Evolutionary conservation across 192 early-diverging fungal genomes (phyloP).

Genomic region (Coemansia sp.): DNA sequence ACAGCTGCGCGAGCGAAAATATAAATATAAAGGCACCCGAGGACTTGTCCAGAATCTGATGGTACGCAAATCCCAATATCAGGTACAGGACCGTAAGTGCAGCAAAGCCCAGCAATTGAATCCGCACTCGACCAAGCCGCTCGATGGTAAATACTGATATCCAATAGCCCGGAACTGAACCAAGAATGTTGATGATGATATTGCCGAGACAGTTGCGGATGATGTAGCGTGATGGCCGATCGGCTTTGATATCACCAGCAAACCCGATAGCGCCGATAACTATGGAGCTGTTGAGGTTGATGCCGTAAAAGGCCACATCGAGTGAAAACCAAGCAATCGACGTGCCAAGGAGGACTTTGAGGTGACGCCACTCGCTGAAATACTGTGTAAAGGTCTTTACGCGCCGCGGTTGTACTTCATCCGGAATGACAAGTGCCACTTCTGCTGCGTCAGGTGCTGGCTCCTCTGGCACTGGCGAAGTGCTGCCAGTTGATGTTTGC

Average conservation of each 20-base stretch:
- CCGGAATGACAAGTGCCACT: background rate
- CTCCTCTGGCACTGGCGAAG: background rate
- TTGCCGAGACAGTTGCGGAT: conserved; percentile 81
- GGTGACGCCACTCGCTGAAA: conserved; percentile 80
- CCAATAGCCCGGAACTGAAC: conserved; percentile 94
- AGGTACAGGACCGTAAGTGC: conserved; percentile 77
- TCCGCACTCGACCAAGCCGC: conserved; percentile 81
- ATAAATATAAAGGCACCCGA: conserved; percentile 65
- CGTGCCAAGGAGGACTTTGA: conserved; percentile 75
- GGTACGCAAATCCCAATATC: conserved; percentile 71
- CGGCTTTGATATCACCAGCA: conserved; percentile 25
- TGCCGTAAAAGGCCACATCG: conserved; percentile 80
- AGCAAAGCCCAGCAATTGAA: conserved; percentile 86
- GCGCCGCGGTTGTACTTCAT: background rate
- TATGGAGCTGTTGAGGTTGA: conserved; percentile 77
- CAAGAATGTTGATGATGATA: conserved; percentile 85
- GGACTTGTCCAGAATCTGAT: conserved; percentile 62
- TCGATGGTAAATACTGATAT: conserved; percentile 89
- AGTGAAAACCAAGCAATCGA: conserved; percentile 75
- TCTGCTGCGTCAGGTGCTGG: background rate
- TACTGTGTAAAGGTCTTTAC: conserved; percentile 63
- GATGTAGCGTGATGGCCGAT: conserved; percentile 44
- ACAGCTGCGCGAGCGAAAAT: conserved; percentile 68
- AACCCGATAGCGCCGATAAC: conserved; percentile 73
- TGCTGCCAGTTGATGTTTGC: background rate